Base-by-base conservation (phyloP, 192 early-diverging fungal species). In the Coemansia sp. region DNA sequence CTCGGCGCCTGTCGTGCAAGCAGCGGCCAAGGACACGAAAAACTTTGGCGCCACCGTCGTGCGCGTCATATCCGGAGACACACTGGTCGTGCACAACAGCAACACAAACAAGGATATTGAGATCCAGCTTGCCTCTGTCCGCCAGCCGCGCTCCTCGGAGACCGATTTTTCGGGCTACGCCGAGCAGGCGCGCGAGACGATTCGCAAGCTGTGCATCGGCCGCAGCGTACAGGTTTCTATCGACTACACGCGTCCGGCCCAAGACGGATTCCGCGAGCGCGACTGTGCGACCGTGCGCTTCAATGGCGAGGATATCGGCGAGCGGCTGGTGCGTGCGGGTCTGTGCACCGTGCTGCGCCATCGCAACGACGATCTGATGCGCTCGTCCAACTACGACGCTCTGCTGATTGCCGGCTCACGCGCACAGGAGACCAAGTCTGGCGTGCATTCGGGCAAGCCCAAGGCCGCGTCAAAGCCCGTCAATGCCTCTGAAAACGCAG, bases 181-280 rank as follows among this genome's bases (percentile, higher is more conserved):
- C 34, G 86, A 87, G 68, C 90, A 96, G 58, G 94, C 95, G 18
- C 87, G 87, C 65, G 97, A 99, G 70, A 86, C 87, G 58, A 82
- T 99, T 46, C 88, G 97, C 30, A 89, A 90, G 61, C 83, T 87
- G 49, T 78, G 92, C 60, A 94, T 99, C 64, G 97, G 95, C 27
- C 91, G 91, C 69, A 82, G 83, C 29, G 96, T 93, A n/a, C 78
- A 72, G 4, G 69, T 72, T 57, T 65, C 76, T 80, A 45, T 85
- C 72, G 97, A 96, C 67, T 99, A 92, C 70, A 71, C 88, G 64
- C 93, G 95, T 64, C 93, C 93, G n/a, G 89, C 95, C 4, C 82
- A 87, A 36, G 94, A 91, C 48, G 83, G 83, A 23, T 95, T 87
- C 78, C 93, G 93, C 59, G 85, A 86, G 39, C 88, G 88, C 29